Base-by-base conservation (phyloP, 163 green algal genomes). In the Scenedesmus sp. region DNA sequence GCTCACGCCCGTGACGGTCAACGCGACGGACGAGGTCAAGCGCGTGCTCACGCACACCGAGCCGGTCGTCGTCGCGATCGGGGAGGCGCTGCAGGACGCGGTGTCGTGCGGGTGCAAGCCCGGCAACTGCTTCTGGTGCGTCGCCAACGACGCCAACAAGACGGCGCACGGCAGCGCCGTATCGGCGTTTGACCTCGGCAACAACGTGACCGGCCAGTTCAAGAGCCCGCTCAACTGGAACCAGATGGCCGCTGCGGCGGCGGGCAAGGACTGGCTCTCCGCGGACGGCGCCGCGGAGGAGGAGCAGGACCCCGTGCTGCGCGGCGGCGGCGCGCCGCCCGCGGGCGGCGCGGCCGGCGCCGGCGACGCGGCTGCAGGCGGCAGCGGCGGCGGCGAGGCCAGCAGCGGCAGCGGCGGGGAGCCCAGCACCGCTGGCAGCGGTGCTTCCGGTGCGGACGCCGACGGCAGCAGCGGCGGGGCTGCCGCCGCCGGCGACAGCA, bases 41-140 rank as follows among this genome's bases (percentile, higher is more conserved):
- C 63, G 71, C n/a, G 15, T 31, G 7, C 54, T 83, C 4, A 62
- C 44, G 14, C 26, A 42, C 2, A 77, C 71, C 57, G 54, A 83
- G 42, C 75, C 75, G 3, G 31, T 83, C 15, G 44, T 62, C 11
- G 57, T 29, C 1, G 33, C 75, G 9, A 56, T 83, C 7, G 75
- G 44, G 4, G 64, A 72, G 28, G 75, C 75, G 15, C 29, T 83
- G 3, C 64, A 83, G 44, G 75, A 83, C 72, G 65, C 64, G 9
- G 64, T 72, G 4, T 50, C 39, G 0, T 83, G 75, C 33, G 75
- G 75, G 11, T 83, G 75, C 75, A 77, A 83, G 54, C 75, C 75
- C 4, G 64, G 64, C 9, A 63, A 64, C 28, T 83, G 75, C 64
- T 77, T 77, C 54, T 83, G 64, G 64, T 83, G 75, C 57, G 57